Evolutionary conservation across 805 yeast genomes (phyloP).

Genomic region (Candida khao-thaluensis): DNA sequence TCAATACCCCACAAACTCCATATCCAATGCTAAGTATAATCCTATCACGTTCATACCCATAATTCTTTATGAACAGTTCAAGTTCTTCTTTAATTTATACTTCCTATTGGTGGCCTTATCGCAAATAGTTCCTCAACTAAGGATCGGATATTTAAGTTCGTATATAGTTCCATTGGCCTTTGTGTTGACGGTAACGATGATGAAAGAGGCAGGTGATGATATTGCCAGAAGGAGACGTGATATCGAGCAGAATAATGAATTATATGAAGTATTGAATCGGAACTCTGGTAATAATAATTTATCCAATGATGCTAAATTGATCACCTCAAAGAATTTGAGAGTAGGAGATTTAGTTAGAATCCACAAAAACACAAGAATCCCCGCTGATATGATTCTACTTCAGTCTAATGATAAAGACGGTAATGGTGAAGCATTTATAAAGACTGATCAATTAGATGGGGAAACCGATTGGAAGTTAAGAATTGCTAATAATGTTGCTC

Average conservation of each 20-base stretch:
- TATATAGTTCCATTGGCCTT: slow-evolving; percentile 93
- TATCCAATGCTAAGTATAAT: slow-evolving; percentile 92
- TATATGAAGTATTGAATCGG: slow-evolving; percentile 62
- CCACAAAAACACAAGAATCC: slow-evolving; percentile 81
- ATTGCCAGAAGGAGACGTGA: slow-evolving; percentile 88
- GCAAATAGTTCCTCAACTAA: slow-evolving; percentile 81
- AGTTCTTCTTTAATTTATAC: slow-evolving; percentile 91
- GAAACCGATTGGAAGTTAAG: slow-evolving; percentile 99
- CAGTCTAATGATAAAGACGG: slow-evolving; percentile 70
- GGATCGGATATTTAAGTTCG: slow-evolving; percentile 91
- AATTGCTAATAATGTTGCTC: slow-evolving; percentile 73
- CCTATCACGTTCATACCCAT: slow-evolving; percentile 85
- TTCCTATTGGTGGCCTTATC: slow-evolving; percentile 91
- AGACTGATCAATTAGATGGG: slow-evolving; percentile 97
- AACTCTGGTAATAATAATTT: slow-evolving; percentile 15
- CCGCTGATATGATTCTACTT: slow-evolving; percentile 86
- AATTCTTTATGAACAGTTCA: slow-evolving; percentile 91
- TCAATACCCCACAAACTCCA: slow-evolving; percentile 63
- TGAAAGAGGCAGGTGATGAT: slow-evolving; percentile 94
- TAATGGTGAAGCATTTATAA: slow-evolving; percentile 85
- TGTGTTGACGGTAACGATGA: slow-evolving; percentile 89
- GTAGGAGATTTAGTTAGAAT: slow-evolving; percentile 85
- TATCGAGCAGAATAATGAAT: slow-evolving; percentile 80
- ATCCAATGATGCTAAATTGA: slow-evolving; percentile 26
- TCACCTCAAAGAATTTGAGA: slow-evolving; percentile 57